phyloP scores from a whole-genome alignment of 306 rosid species.

The Corylus americana region DNA sequence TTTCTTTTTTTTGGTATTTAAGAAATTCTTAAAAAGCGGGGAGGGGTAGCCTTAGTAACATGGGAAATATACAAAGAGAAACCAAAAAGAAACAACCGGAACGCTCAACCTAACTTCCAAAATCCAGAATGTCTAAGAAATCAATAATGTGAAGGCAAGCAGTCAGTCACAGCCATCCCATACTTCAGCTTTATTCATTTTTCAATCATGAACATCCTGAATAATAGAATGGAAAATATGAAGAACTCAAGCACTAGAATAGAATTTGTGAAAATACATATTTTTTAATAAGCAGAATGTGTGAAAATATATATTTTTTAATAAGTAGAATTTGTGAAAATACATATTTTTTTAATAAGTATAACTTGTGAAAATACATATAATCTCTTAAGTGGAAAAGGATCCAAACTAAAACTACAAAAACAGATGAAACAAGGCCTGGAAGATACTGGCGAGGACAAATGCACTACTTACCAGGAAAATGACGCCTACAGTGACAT shows the following conservation, averaged over 20 bases:
- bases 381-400: background rate
- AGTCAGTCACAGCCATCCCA: background rate
- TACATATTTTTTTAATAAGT: too few species aligned
- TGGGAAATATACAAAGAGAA: too few species aligned
- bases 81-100: too few species aligned
- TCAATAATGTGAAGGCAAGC: background rate
- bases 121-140: background rate
- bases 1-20: too few species aligned
- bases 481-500: background rate
- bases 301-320: too few species aligned
- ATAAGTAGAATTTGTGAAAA: too few species aligned
- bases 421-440: background rate
- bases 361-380: too few species aligned
- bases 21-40: too few species aligned
- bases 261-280: too few species aligned
- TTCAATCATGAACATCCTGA: background rate
- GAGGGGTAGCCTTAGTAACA: too few species aligned
- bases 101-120: background rate
- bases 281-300: too few species aligned
- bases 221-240: background rate
- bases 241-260: background rate
- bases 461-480: background rate
- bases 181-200: background rate
- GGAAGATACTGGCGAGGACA: background rate
- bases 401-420: background rate